Base-by-base conservation (phyloP, 257 asterid species). In the Ajuga chamaepitys region DNA sequence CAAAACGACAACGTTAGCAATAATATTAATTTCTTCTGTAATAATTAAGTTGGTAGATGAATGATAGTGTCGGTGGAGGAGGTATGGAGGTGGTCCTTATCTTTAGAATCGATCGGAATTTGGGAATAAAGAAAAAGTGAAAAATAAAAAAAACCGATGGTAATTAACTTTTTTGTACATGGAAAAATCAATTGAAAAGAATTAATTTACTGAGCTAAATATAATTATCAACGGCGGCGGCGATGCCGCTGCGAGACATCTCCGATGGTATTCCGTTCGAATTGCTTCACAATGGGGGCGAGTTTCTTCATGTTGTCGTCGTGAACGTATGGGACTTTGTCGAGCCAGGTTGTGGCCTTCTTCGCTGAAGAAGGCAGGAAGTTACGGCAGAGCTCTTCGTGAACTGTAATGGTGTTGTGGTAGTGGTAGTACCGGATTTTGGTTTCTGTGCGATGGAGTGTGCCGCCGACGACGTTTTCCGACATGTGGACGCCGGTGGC, bases 401-500 rank as follows among this genome's bases (percentile, higher is more conserved):
- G 87, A 10, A 76, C 77, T n/a, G 87, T 84, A 82, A 84, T 84
- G 12, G 87, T 11, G 70, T 70, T 81, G 82, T 84, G 90, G 79
- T 78, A 84, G 75, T 84, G 90, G 66, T 78, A 81, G 74, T 81
- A 78, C 5, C 82, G 70, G 63, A 81, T 81, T 55, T 53, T 73
- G 34, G 71, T 4, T 52, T 76, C 82, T 1, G 84, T 76, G 3
- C 51, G 62, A 75, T 81, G 87, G 40, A 78, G 79, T 2, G 84
- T 78, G 5, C 73, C 78, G 7, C 87, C 78, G 1, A 46, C 60
- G 21, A 82, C 81, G 13, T 82, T 82, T 54, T 79, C 79, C 53
- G 90, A 84, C 87, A 84, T 84, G 80, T 84, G 87, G 7, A 84
- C 90, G 0, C 87, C 90, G 0, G 90, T 70, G 0, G 90, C 83